Base-by-base conservation (phyloP, 768 basidiomycete species). In the Gymnopilus dilepis region DNA sequence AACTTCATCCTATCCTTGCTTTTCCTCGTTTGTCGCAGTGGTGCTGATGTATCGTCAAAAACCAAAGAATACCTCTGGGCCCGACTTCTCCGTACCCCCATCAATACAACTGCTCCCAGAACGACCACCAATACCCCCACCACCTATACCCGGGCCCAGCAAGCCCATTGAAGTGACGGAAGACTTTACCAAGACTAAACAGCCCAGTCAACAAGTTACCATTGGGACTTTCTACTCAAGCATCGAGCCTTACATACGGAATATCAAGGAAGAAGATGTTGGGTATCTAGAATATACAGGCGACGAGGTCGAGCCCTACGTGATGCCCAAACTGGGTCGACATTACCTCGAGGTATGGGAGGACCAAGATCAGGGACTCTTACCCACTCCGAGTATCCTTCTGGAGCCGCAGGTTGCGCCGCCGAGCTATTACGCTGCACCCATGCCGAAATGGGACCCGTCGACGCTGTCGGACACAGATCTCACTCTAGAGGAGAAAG, bases 271-370 rank as follows among this genome's bases (percentile, higher is more conserved):
- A 75, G 97, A 99, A 74, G 97, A 99, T 70, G 78, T 99, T 28
- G 97, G 97, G 2, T 96, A 95, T 74, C 82, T 99, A 55, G 91
- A 94, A 61, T 92, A 92, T 69, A 89, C 89, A 11, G 92, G 85
- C n/a, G 95, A 98, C 69, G 95, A 97, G 63, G 80, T 92, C 8
- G 92, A 95, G 59, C 90, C 94, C 0, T 97, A 86, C 69, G 75
- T 94, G 33, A 86, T 96, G 76, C 97, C 97, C 28, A 86, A 90
- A 58, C 83, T 97, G 0, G 97, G 85, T 21, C 81, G 88, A 66
- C 95, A 97, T 75, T 99, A 98, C 69, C 77, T 86, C 33, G 92
- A 97, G 55, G 81, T 89, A 0, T 99, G 97, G 96, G 96, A 96
- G 64, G 95, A 97, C 68, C 88, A 94, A 70, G 97, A 99, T 72